Conservation (phyloP, 345 rosid genomes). For the Eucalyptus paniculata region DNA sequence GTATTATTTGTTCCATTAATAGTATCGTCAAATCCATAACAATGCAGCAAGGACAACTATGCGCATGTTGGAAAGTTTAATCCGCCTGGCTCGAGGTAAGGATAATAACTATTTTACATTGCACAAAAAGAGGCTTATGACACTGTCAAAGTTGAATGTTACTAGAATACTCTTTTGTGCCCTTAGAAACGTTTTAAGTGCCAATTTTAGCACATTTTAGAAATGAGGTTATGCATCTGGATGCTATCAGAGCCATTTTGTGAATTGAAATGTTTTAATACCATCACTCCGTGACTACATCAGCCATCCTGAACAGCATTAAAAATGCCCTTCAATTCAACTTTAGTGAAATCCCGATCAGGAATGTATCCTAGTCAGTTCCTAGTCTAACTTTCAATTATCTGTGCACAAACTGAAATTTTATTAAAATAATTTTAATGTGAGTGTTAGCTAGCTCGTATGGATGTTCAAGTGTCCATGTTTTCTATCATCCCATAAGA, state of each 20-base stretch:
- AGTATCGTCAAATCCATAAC: not conserved
- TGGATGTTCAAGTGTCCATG: not conserved
- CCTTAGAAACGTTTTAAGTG: not conserved
- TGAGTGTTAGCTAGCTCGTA: not conserved
- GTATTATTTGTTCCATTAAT: not conserved
- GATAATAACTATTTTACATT: not conserved
- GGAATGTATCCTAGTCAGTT: conserved; percentile 64
- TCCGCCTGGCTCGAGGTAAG: conserved; percentile 79
- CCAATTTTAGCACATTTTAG: conserved; percentile 66
- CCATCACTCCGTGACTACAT: conserved; percentile 62
- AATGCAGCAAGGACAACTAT: conserved; percentile 82
- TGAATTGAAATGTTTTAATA: conserved; percentile 39
- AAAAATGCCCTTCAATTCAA: conserved; percentile 77
- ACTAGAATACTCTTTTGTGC: not conserved
- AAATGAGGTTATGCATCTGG: conserved; percentile 63
- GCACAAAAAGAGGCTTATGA: not conserved
- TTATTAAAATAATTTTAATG: not conserved
- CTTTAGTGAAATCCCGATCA: conserved; percentile 61
- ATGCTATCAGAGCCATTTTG: conserved; percentile 77
- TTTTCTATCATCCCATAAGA: not conserved
- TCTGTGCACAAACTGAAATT: not conserved
- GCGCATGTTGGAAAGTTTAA: conserved; percentile 90
- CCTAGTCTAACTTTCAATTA: not conserved
- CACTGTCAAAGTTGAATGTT: not conserved
- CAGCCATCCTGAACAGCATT: conserved; percentile 69